phyloP scores from a whole-genome alignment of 805 yeast genomes.

The Komagataella mondaviorum region DNA sequence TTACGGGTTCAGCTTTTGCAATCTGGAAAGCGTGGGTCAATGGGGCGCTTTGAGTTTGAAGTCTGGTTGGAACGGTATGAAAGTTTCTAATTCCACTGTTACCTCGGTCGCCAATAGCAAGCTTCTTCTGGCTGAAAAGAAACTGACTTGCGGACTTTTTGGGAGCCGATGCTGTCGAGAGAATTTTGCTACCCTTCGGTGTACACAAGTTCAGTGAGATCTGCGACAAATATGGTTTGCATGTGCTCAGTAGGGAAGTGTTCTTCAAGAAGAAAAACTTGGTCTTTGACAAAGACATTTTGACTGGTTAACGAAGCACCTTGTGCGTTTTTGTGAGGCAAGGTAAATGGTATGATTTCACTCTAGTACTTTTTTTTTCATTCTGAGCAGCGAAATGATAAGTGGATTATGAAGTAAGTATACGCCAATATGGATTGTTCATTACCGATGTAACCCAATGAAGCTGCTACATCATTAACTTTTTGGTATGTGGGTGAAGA shows the following conservation, averaged over 20 bases:
- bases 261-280: constrained; percentile 49
- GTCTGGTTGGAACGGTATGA: constrained; percentile 1
- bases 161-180: neutral
- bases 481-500: too few relatives aligned
- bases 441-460: too few relatives aligned
- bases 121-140: neutral
- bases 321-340: neutral
- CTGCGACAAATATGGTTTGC: neutral
- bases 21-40: neutral
- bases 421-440: too few relatives aligned
- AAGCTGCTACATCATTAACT: too few relatives aligned
- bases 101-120: constrained; percentile 5
- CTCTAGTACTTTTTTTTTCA: neutral
- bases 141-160: neutral
- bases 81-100: neutral
- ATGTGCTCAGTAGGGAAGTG: constrained; percentile 26
- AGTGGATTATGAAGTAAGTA: neutral
- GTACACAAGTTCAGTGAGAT: neutral
- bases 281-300: constrained; percentile 29
- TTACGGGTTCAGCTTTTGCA: constrained; percentile 3
- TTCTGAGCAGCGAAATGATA: neutral
- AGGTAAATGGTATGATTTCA: neutral
- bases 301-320: neutral
- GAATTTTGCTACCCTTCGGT: neutral
- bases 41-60: neutral